A percentile compares a stretch with the other conserved stretches of the same genome.
phyloP scores from a whole-genome alignment of 2,329 filamentous ascomycete genomes.

The Pochonia chlamydosporia region DNA sequence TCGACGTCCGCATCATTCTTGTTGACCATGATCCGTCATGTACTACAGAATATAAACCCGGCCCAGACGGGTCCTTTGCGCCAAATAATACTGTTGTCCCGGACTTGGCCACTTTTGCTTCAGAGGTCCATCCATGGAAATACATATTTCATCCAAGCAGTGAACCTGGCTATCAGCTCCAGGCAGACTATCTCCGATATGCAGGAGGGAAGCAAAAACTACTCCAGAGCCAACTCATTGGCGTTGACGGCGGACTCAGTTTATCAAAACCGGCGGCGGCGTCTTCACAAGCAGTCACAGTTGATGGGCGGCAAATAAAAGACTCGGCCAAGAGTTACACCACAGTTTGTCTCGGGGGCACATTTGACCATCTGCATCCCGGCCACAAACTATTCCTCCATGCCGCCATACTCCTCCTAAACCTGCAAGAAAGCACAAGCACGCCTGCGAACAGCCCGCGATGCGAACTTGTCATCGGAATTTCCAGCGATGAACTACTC shows the following conservation, averaged over 20 bases:
- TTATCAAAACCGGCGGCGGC: slow-evolving; percentile 20
- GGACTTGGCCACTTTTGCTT: slow-evolving; percentile 46
- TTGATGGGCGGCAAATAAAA: background rate
- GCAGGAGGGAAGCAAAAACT: slow-evolving; percentile 41
- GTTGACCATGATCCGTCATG: slow-evolving; percentile 50
- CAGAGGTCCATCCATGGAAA: slow-evolving; percentile 54
- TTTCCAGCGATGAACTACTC: slow-evolving; percentile 82
- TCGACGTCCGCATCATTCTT: slow-evolving; percentile 71
- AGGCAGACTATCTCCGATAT: slow-evolving; percentile 41
- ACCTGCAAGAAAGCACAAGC: background rate
- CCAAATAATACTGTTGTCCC: slow-evolving; percentile 41
- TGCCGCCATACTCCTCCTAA: slow-evolving; percentile 64
- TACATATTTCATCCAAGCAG: slow-evolving; percentile 60
- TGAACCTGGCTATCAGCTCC: slow-evolving; percentile 56
- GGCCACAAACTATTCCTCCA: slow-evolving; percentile 95
- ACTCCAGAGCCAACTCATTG: slow-evolving; percentile 43
- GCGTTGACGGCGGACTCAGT: slow-evolving; percentile 47
- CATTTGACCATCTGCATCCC: slow-evolving; percentile 92
- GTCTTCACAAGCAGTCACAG: background rate
- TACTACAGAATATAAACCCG: slow-evolving; percentile 23
- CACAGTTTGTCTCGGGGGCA: slow-evolving; percentile 76
- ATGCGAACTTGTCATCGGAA: slow-evolving; percentile 69
- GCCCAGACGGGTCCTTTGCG: slow-evolving; percentile 31
- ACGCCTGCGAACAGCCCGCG: slow-evolving; percentile 14
- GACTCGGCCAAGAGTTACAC: slow-evolving; percentile 16